phyloP scores from a whole-genome alignment of 176 grass and related monocot species.

The Aegilops umbellulata region DNA sequence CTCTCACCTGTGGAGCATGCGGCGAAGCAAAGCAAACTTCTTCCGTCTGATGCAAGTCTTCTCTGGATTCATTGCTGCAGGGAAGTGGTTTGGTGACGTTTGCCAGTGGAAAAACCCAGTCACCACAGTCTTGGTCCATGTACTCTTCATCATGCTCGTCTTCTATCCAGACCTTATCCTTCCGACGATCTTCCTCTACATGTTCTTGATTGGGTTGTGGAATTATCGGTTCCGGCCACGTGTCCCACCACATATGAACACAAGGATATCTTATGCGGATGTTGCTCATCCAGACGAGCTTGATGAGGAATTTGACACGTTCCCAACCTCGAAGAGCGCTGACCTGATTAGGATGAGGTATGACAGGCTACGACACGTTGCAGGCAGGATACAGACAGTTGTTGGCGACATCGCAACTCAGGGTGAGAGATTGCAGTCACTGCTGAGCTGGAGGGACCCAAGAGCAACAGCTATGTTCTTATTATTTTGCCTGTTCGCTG shows the following conservation, averaged over 20 bases:
- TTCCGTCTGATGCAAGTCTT: constrained; percentile 90
- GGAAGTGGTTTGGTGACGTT: constrained; percentile 70
- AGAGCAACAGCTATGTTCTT: constrained; percentile 87
- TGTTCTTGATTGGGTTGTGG: constrained; percentile 91
- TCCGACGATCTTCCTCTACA: constrained; percentile 80
- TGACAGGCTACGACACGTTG: constrained; percentile 73
- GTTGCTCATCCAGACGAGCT: constrained; percentile 63
- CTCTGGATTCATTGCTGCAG: constrained; percentile 61
- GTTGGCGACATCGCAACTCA: constrained; percentile 89
- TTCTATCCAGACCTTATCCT: constrained; percentile 90
- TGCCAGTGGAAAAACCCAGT: constrained; percentile 87
- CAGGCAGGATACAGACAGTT: constrained; percentile 81
- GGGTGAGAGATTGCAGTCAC: constrained; percentile 76
- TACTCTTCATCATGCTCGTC: constrained; percentile 80
- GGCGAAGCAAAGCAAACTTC: constrained; percentile 97
- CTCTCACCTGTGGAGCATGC: constrained; percentile 89
- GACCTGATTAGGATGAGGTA: constrained; percentile 71
- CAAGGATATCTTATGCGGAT: constrained; percentile 69
- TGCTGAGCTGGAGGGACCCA: constrained; percentile 94
- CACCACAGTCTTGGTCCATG: constrained; percentile 73
- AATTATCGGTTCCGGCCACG: constrained; percentile 71
- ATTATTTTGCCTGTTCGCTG: constrained; percentile 61
- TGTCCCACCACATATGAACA: constrained; percentile 84
- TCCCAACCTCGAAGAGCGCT: constrained; percentile 55
- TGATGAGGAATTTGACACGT: constrained; percentile 96